Conservation (phyloP, 208 protist species). For the Sergeia podlipaevii region DNA sequence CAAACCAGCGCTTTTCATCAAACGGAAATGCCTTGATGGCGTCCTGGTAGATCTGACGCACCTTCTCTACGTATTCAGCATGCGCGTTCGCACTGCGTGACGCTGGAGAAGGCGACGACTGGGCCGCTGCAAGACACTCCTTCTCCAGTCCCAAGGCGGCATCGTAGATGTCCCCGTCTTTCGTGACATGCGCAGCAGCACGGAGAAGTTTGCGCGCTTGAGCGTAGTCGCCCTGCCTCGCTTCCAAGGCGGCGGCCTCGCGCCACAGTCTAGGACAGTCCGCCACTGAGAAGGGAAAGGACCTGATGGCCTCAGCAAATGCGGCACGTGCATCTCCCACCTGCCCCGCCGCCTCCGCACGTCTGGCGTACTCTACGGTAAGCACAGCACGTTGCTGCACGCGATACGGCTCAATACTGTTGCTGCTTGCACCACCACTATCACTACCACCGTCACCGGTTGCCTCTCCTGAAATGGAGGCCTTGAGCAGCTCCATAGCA, state of each 20-base stretch:
- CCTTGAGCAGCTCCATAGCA: too few species aligned
- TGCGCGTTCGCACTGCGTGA: constrained; percentile 4
- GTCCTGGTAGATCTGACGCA: constrained; percentile 40
- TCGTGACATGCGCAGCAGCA: constrained; percentile 47
- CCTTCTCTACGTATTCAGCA: constrained; percentile 14
- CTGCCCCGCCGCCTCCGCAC: constrained; percentile 22
- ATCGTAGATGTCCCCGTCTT: constrained; percentile 25
- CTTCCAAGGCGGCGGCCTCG: constrained; percentile 73
- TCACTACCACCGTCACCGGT: too few species aligned
- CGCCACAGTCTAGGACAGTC: constrained; percentile 68
- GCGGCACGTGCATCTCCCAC: constrained; percentile 33
- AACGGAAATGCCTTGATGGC: constrained; percentile 62
- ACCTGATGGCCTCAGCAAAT: constrained; percentile 51
- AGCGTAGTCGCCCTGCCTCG: constrained; percentile 38
- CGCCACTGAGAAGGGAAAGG: constrained; percentile 67
- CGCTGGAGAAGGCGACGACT: not conserved
- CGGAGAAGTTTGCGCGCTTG: constrained; percentile 63
- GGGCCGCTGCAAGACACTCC: constrained; percentile 13
- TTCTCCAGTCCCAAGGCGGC: constrained; percentile 52
- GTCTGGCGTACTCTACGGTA: constrained; percentile 63
- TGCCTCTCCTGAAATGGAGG: too few species aligned
- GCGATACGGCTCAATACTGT: constrained; percentile 16
- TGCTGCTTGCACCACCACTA: too few species aligned
- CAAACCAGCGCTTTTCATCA: constrained; percentile 58
- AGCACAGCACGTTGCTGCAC: constrained; percentile 72